Evolutionary conservation across 768 basidiomycete genomes (phyloP), one percentile per base, ranked within the genome.

Genomic region (Lactarius pseudohatsudake): DNA sequence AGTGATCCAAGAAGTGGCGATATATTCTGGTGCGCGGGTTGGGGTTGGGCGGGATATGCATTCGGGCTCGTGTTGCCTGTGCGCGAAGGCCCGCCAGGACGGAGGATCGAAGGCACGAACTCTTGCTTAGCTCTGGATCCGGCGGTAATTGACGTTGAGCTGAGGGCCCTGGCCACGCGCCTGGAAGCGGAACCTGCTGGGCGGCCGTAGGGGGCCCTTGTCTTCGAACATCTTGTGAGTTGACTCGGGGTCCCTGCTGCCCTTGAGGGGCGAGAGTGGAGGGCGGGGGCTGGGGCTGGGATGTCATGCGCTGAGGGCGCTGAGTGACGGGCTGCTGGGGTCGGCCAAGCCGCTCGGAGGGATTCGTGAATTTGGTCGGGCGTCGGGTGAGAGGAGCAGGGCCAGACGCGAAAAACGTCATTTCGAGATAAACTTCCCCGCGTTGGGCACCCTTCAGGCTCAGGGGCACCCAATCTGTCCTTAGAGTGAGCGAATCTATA

Each of bases 361-460:
- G 68, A 53, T 7, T 66, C n/a, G 57, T 63, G 40, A 71, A 64
- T 40, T 77, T 80, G 38, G 74, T 76, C 65, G 72, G 72, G 64
- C 71, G 74, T 50, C 74, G 78, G 65, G 68, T 70, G 57, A 70
- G 73, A 62, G 71, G 86, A 77, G 82, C 79, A 9, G 87, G 85
- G 4, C 81, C 84, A 62, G 89, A 86, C 3, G 93, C 84, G 76
- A 86, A 98, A 79, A 87, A 98, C 1, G 96, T 98, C 86, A 97
- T 90, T 76, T 98, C 96, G 18, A 97, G 82, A 74, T 92, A 97
- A 11, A 96, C 70, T 62, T 97, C 92, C 7, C 96, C 96, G 28
- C 91, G 86, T 61, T 86, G 80, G 9, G 85, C 83, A 2, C 86
- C 87, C 57, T 85, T 83, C 38, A 82, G 77, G 63, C 81, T 77